Base-by-base conservation (phyloP, 208 protist genomes). In the Vickermania ingenoplastis region DNA sequence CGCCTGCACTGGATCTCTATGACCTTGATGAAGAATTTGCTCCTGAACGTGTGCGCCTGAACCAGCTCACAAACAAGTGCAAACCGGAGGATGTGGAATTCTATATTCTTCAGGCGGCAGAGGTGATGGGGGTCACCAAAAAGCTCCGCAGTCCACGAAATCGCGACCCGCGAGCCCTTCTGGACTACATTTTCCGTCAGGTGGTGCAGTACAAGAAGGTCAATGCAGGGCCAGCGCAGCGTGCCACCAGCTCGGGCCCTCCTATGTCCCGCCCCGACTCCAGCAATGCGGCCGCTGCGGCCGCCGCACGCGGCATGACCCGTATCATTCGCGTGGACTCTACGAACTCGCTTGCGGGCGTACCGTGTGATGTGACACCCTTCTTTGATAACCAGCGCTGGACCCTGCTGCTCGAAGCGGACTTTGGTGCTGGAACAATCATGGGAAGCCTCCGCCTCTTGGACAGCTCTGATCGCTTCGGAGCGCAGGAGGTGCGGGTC, bases 11-110 rank as follows among this genome's bases (percentile, higher is more conserved):
- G 26, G 96, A 98, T 57, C 80, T 98, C 45, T 98, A 97, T 71
- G 96, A 98, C 72, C 78, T 98, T 3, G 96, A 98, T 63, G 93
- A 97, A 57, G 82, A 97, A 66, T 98, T 98, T 69, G 94, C 96
- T 4, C 94, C 94, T 27, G 94, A 98, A 76, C 79, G 83, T 41
- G 92, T 96, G 53, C 84, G 95, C 2, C 73, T 98, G 2, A 93
- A 89, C 62, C 93, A 97, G 60, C 67, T 98, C 29, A 98, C 96
- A n/a, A 98, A 97, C 73, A 97, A 97, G 63, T 98, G 95, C 66
- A 89, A 91, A 61, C 69, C 86, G 2, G 86, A 97, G 60, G 88
- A 97, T 63, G 77, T 97, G 27, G 86, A 93, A 45, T 97, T 95
- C 72, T 97, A 94, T 73, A 95, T 98, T 62, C 63, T 89, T 23